Percentiles rank a stretch among this genome's conserved stretches.
Conservation (phyloP, 208 protist genomes). For the Wallacemonas collosoma region DNA sequence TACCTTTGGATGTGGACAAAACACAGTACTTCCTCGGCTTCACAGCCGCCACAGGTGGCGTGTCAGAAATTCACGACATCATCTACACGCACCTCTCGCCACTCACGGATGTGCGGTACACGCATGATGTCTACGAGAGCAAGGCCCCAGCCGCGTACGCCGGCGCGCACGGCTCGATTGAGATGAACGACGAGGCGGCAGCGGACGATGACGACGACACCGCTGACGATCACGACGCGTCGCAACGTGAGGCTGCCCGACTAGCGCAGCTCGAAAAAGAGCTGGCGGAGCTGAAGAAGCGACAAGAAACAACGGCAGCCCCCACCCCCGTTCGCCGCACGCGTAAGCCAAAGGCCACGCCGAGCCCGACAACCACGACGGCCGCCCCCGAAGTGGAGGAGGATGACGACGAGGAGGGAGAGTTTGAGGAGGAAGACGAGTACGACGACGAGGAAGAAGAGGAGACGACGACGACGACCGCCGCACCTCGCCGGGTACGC, state of each 20-base stretch:
- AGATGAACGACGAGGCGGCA: not conserved
- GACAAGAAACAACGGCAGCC: not conserved
- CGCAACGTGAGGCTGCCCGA: conserved; percentile 14
- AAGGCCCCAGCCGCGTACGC: conserved; percentile 1
- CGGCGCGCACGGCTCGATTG: conserved; percentile 5
- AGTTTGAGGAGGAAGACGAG: conserved; percentile 30
- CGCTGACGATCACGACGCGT: not conserved
- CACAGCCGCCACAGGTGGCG: conserved; percentile 62
- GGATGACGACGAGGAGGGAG: conserved; percentile 28
- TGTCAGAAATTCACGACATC: conserved; percentile 75
- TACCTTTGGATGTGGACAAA: conserved; percentile 33
- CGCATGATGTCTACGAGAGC: conserved; percentile 58
- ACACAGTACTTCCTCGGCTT: conserved; percentile 64
- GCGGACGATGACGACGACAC: not conserved
- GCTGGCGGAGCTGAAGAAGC: conserved; percentile 40
- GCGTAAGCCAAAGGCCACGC: conserved; percentile 1
- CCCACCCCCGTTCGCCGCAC: not conserved
- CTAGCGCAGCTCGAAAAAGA: conserved; percentile 47
- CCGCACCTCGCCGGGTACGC: conserved; percentile 6
- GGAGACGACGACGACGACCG: conserved; percentile 22
- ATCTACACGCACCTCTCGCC: conserved; percentile 70
- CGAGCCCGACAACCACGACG: conserved; percentile 7
- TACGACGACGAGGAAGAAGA: conserved; percentile 21
- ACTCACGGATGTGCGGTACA: conserved; percentile 46
- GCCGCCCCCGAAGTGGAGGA: conserved; percentile 1